These are phyloP conservation scores for Phyllosticta paracitricarpa DNA, from an alignment of 2,329 filamentous ascomycete genomes.

Conservation along the genomic window DNA sequence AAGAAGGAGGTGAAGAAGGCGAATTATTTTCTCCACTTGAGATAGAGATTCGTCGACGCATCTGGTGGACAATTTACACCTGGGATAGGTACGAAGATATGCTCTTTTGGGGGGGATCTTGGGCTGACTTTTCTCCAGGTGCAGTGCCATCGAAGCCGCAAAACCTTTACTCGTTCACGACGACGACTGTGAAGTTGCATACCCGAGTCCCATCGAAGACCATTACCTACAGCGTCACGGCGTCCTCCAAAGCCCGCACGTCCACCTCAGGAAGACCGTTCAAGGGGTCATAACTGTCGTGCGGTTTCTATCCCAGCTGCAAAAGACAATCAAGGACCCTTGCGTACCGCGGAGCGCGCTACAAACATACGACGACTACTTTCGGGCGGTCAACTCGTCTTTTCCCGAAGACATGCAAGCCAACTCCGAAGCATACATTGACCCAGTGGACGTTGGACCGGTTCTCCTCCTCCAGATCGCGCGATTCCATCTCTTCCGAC, in stretches of 20 bases:
- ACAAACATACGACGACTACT: conserved; percentile 71
- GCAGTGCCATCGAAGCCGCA: conserved; percentile 69
- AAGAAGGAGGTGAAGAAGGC: conserved; percentile 47
- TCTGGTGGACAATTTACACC: conserved; percentile 93
- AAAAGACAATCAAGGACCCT: conserved; percentile 58
- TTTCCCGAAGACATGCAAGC: conserved; percentile 70
- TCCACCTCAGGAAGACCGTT: conserved; percentile 48
- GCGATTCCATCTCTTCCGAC: conserved; percentile 76
- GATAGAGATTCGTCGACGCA: conserved; percentile 71
- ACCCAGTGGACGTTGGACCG: conserved; percentile 64
- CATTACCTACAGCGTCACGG: conserved; percentile 54
- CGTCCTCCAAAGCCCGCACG: conserved; percentile 34
- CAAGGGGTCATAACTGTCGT: conserved; percentile 74
- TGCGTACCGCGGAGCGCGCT: conserved; percentile 57
- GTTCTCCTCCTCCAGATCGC: conserved; percentile 71
- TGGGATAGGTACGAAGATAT: conserved; percentile 58
- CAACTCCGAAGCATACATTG: conserved; percentile 54
- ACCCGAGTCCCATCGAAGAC: conserved; percentile 75
- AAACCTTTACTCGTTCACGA: conserved; percentile 78
- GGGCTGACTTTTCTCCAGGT: conserved; percentile 31
- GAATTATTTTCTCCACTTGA: conserved; percentile 46
- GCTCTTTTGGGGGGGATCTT: not conserved
- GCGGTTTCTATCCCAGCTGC: conserved; percentile 63
- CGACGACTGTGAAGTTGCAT: conserved; percentile 71
- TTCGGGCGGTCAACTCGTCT: conserved; percentile 60